phyloP scores from a whole-genome alignment of 495 filamentous ascomycete species.

The Penicillium bovifimosum region DNA sequence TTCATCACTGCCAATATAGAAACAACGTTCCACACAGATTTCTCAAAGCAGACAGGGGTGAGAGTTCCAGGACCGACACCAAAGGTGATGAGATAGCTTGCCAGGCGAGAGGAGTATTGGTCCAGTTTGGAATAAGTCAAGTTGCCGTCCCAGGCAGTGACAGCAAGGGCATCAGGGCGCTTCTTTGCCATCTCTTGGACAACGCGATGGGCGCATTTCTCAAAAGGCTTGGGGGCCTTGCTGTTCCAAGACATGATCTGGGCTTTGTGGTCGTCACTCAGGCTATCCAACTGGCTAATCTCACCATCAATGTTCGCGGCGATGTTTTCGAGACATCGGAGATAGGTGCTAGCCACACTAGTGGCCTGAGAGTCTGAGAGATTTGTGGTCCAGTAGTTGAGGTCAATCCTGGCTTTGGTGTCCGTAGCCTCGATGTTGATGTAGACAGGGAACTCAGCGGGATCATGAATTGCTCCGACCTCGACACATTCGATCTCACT shows the following conservation, averaged over 20 bases:
- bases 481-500: conserved; percentile 36
- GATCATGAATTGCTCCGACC: conserved; percentile 45
- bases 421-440: conserved; percentile 50
- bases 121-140: conserved; percentile 49
- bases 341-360: conserved; percentile 47
- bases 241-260: conserved; percentile 44
- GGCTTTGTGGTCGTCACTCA: conserved; percentile 33
- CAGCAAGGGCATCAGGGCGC: conserved; percentile 34
- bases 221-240: conserved; percentile 27
- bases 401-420: conserved; percentile 40
- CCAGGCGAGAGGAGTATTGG: conserved; percentile 39
- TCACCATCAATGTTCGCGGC: conserved; percentile 24
- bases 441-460: conserved; percentile 51
- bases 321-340: conserved; percentile 42
- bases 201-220: conserved; percentile 41
- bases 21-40: conserved; percentile 38
- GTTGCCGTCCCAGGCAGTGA: conserved; percentile 45
- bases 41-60: conserved; percentile 37
- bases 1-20: conserved; percentile 40
- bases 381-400: conserved; percentile 54
- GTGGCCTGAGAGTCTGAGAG: conserved; percentile 45
- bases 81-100: conserved; percentile 35
- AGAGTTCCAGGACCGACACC: conserved; percentile 35
- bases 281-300: conserved; percentile 32
- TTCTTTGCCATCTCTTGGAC: conserved; percentile 34